These are phyloP conservation scores for Annona squamosa DNA, from an alignment of 164 flowering plant genomes.

Conservation along the genomic window DNA sequence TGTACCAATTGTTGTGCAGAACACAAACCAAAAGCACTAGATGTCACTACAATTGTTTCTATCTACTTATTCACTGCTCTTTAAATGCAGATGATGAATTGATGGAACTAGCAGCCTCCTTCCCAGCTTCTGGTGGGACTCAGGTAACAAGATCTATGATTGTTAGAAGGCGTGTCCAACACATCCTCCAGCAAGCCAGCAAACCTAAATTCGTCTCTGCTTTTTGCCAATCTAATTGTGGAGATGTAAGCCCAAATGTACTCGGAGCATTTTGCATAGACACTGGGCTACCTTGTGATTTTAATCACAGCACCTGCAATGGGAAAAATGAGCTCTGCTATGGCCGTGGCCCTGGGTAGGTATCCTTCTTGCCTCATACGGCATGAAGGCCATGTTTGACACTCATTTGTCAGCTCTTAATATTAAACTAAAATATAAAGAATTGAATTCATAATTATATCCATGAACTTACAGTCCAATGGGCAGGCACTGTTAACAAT, in stretches of 20 bases:
- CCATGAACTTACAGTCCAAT: too few species aligned
- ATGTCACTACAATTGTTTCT: too few species aligned
- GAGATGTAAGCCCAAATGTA: conserved; percentile 99
- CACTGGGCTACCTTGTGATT: conserved; percentile 94
- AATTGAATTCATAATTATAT: too few species aligned
- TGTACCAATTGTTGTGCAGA: background rate
- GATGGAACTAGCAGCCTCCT: conserved; percentile 73
- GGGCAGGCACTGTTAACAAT: too few species aligned
- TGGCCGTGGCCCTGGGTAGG: conserved; percentile 96
- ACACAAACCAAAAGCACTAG: background rate
- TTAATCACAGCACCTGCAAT: conserved; percentile 96
- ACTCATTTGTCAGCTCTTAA: too few species aligned
- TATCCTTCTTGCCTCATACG: background rate
- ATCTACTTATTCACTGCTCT: background rate
- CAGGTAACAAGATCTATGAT: conserved; percentile 55
- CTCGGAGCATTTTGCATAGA: conserved; percentile 91
- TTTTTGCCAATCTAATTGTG: conserved; percentile 95
- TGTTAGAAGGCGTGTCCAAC: conserved; percentile 67
- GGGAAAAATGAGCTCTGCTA: conserved; percentile 95
- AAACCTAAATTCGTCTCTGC: conserved; percentile 84
- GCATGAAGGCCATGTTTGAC: too few species aligned
- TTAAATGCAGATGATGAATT: conserved; percentile 59
- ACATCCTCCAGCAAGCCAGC: conserved; percentile 48
- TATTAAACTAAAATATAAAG: too few species aligned
- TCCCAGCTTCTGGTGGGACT: conserved; percentile 60